Percentiles rank a stretch among this genome's conserved stretches.
Evolutionary conservation across 2,329 filamentous ascomycete genomes (phyloP).

Genomic region (Thyridium curvatum): DNA sequence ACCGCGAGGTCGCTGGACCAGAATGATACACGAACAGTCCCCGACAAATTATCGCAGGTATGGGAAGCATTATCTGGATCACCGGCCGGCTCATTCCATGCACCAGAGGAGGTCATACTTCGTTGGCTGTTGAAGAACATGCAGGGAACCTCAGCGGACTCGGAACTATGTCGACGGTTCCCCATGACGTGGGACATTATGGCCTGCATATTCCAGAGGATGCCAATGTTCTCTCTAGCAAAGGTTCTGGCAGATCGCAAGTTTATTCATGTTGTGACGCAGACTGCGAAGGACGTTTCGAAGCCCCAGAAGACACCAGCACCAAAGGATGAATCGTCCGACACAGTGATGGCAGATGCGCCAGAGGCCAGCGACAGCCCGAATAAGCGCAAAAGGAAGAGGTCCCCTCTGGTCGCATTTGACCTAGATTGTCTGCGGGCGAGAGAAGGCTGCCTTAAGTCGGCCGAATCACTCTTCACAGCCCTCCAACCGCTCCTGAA

Average conservation of each 20-base stretch:
- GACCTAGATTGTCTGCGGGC: conserved; percentile 32
- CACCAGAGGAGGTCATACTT: conserved; percentile 51
- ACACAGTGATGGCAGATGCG: conserved; percentile 19
- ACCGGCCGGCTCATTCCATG: conserved; percentile 35
- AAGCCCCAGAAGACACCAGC: conserved; percentile 14
- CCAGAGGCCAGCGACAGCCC: conserved; percentile 15
- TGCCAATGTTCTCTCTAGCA: conserved; percentile 64
- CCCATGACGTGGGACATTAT: conserved; percentile 58
- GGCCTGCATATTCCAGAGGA: conserved; percentile 51
- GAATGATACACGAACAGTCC: conserved; percentile 33
- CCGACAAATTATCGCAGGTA: conserved; percentile 40
- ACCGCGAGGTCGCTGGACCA: conserved; percentile 51
- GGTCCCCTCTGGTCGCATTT: conserved; percentile 27
- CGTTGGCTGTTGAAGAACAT: conserved; percentile 60
- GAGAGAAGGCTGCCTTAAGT: conserved; percentile 32
- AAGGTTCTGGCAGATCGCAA: conserved; percentile 64
- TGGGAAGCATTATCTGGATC: conserved; percentile 42
- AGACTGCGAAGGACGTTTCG: conserved; percentile 55
- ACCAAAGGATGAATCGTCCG: conserved; percentile 7
- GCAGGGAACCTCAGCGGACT: conserved; percentile 37
- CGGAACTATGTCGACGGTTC: conserved; percentile 48
- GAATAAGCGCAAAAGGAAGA: conserved; percentile 40
- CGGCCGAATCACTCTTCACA: conserved; percentile 40
- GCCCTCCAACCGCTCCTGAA: conserved; percentile 39
- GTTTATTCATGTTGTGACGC: conserved; percentile 60